A percentile compares a stretch with the other conserved stretches of the same genome.
phyloP scores from a whole-genome alignment of 208 protist species.

The Leishmania major region DNA sequence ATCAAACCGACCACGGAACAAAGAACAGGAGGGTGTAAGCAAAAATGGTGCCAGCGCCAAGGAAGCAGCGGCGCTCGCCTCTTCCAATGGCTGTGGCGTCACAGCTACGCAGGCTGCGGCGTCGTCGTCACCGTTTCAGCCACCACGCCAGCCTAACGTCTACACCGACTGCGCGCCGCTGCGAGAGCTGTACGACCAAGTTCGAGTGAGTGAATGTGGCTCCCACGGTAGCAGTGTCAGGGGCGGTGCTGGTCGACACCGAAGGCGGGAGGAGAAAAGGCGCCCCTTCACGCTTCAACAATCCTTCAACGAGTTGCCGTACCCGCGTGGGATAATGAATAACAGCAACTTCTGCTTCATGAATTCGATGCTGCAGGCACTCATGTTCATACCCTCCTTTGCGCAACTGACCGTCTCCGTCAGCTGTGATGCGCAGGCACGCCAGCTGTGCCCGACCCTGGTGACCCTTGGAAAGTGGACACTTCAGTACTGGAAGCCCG shows the following conservation, averaged over 20 bases:
- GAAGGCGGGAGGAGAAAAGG: conserved; percentile 1
- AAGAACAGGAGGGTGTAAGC: not conserved
- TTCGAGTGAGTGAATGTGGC: not conserved
- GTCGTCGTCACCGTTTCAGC: conserved; percentile 4
- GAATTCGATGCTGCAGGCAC: conserved; percentile 72
- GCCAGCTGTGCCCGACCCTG: conserved; percentile 47
- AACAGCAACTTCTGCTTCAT: conserved; percentile 88
- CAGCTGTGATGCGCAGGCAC: conserved; percentile 25
- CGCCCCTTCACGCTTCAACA: conserved; percentile 28
- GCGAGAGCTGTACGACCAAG: conserved; percentile 20
- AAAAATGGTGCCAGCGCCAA: not conserved
- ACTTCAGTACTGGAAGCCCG: conserved; percentile 71
- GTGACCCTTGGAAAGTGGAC: conserved; percentile 63
- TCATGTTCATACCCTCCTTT: conserved; percentile 70
- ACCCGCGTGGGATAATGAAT: conserved; percentile 73
- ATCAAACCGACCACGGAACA: not conserved
- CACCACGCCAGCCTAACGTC: conserved; percentile 25
- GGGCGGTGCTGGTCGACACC: not conserved
- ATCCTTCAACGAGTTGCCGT: conserved; percentile 40
- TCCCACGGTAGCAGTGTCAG: not conserved
- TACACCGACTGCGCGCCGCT: conserved; percentile 13
- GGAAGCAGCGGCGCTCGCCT: not conserved
- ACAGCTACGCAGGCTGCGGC: not conserved
- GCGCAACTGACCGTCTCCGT: conserved; percentile 66
- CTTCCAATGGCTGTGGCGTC: not conserved